A percentile compares a stretch with the other conserved stretches of the same genome.
phyloP scores from a whole-genome alignment of 306 rosid genomes.

The Trifolium pratense region DNA sequence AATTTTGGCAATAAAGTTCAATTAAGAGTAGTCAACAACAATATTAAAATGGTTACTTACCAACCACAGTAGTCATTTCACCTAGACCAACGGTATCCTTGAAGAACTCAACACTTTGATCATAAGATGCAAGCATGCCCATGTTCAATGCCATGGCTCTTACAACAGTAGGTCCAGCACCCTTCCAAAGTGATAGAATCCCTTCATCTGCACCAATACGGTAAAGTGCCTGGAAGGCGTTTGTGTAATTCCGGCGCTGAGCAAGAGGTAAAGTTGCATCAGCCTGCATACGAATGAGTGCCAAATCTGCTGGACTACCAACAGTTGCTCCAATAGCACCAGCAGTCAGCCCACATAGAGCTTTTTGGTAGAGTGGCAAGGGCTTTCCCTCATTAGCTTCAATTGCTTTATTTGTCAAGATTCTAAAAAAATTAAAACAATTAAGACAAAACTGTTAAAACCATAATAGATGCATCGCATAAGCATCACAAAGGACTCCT shows the following conservation, averaged over 20 bases:
- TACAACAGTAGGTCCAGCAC: slow-evolving; percentile 98
- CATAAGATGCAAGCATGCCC: slow-evolving; percentile 99
- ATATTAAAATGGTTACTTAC: slow-evolving; percentile 47
- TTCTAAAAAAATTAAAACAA: slow-evolving; percentile 48
- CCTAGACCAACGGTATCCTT: slow-evolving; percentile 85
- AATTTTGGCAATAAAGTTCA: not conserved
- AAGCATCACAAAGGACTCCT: not conserved
- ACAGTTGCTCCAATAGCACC: slow-evolving; percentile 96
- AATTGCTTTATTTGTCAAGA: slow-evolving; percentile 83
- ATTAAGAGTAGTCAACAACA: not conserved
- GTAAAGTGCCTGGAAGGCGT: slow-evolving; percentile 92
- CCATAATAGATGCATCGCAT: not conserved
- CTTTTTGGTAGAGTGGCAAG: slow-evolving; percentile 94
- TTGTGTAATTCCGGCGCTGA: slow-evolving; percentile 88
- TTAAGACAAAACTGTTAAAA: not conserved
- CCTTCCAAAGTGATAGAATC: slow-evolving; percentile 94
- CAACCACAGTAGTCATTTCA: slow-evolving; percentile 78
- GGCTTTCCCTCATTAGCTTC: slow-evolving; percentile 99
- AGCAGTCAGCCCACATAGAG: slow-evolving; percentile 96
- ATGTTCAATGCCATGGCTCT: slow-evolving; percentile 99
- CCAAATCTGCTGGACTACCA: slow-evolving; percentile 98
- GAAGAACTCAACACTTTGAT: slow-evolving; percentile 92
- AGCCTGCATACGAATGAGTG: slow-evolving; percentile 98
- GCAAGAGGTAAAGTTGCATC: slow-evolving; percentile 93
- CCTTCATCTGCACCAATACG: slow-evolving; percentile 91